Conservation (phyloP, 2,329 filamentous ascomycete species). For the Furcasterigmium sp. region DNA sequence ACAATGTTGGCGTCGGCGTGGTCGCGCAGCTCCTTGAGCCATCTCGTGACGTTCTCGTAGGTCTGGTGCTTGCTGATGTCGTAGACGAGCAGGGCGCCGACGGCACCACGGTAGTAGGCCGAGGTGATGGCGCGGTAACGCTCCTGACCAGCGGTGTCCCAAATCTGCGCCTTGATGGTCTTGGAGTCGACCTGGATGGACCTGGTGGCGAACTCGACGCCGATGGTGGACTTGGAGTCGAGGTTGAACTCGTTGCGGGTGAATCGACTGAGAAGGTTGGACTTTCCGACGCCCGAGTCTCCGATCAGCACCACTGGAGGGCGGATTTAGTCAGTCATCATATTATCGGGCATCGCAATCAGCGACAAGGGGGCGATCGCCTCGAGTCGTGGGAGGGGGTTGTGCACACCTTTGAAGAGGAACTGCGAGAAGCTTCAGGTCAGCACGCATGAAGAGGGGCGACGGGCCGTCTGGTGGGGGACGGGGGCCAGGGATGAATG, state of each 20-base stretch:
- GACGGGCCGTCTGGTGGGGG: slow-evolving; percentile 15
- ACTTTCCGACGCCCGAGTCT: slow-evolving; percentile 99
- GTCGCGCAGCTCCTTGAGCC: slow-evolving; percentile 97
- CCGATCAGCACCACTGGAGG: slow-evolving; percentile 88
- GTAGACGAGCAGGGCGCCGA: slow-evolving; percentile 96
- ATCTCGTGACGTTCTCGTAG: slow-evolving; percentile 97
- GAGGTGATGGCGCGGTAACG: slow-evolving; percentile 98
- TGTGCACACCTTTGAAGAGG: slow-evolving; percentile 86
- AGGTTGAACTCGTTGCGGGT: slow-evolving; percentile 99
- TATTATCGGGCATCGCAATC: slow-evolving; percentile 4
- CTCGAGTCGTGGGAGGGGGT: slow-evolving; percentile 19
- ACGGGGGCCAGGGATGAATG: slow-evolving; percentile 6
- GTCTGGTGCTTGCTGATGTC: slow-evolving; percentile 99
- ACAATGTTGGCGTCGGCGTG: slow-evolving; percentile 99
- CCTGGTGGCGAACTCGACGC: slow-evolving; percentile 96
- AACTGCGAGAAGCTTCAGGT: slow-evolving; percentile 54
- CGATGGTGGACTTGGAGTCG: slow-evolving; percentile 99
- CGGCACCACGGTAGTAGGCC: slow-evolving; percentile 96
- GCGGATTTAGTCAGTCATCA: slow-evolving; percentile 22
- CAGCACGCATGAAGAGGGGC: slow-evolving; percentile 15
- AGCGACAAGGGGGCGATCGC: background rate
- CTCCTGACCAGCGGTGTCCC: slow-evolving; percentile 98
- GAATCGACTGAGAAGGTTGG: slow-evolving; percentile 98
- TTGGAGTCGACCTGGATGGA: slow-evolving; percentile 99
- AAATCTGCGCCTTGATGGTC: slow-evolving; percentile 99